phyloP scores from a whole-genome alignment of 805 yeast genomes.

The Ogataea parapolymorpha region DNA sequence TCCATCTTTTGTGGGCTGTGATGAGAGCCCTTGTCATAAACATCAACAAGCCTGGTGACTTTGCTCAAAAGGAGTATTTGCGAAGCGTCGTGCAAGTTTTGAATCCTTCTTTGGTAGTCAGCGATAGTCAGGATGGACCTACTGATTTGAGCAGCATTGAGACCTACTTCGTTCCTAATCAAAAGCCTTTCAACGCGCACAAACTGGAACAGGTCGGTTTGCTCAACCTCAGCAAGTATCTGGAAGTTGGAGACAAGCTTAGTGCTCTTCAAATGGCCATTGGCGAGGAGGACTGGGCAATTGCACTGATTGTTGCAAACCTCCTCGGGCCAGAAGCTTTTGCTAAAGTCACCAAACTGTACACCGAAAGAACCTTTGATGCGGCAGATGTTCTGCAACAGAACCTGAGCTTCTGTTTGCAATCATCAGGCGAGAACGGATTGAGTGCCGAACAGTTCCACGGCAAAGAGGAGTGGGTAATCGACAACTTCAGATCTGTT shows the following conservation, averaged over 20 bases:
- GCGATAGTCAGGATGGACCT: constrained; percentile 2
- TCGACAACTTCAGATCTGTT: constrained; percentile 27
- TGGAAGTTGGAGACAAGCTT: constrained; percentile 62
- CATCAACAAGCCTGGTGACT: constrained; percentile 28
- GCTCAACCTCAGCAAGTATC: constrained; percentile 32
- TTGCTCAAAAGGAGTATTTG: constrained; percentile 28
- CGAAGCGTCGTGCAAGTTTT: constrained; percentile 36
- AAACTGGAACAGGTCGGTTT: constrained; percentile 25
- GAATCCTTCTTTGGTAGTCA: constrained; percentile 38
- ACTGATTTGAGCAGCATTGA: constrained; percentile 22
- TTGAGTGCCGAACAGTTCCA: constrained; percentile 16
- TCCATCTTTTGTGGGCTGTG: constrained; percentile 29
- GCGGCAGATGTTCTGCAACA: constrained; percentile 22
- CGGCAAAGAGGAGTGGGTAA: constrained; percentile 29
- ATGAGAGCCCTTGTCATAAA: constrained; percentile 24
- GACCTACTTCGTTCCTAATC: constrained; percentile 9
- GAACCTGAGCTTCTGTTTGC: constrained; percentile 30
- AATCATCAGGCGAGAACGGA: constrained; percentile 20
- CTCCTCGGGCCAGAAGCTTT: constrained; percentile 55
- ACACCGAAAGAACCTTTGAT: constrained; percentile 19
- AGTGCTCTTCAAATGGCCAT: constrained; percentile 65
- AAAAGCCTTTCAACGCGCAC: constrained; percentile 26
- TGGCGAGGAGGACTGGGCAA: constrained; percentile 66
- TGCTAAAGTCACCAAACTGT: constrained; percentile 43
- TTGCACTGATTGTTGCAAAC: constrained; percentile 70